Evolutionary conservation across 352 stramenopile species (phyloP).

Genomic region (Phytophthora nicotianae): DNA sequence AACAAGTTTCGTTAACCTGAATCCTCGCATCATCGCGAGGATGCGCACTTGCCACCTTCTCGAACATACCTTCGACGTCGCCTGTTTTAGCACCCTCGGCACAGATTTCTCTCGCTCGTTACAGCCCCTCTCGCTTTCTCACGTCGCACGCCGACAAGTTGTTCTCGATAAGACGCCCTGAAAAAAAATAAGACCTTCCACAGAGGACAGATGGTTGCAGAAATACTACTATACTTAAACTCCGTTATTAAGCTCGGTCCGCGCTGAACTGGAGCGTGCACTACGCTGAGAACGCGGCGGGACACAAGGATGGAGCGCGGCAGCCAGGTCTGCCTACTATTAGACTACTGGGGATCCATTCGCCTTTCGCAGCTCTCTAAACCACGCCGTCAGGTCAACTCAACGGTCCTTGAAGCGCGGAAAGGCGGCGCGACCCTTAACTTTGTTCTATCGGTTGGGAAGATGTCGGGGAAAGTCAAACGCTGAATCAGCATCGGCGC

Average conservation of each 20-base stretch:
- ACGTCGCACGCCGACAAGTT: slow-evolving; percentile 14
- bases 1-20: slow-evolving; percentile 7
- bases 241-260: slow-evolving; percentile 23
- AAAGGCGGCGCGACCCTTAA: slow-evolving; percentile 13
- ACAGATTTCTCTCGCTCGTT: slow-evolving; percentile 3
- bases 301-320: slow-evolving; percentile 9
- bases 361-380: slow-evolving; percentile 7
- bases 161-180: background rate
- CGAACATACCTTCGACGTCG: slow-evolving; percentile 26
- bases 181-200: slow-evolving; percentile 6
- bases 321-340: slow-evolving; percentile 19
- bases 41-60: slow-evolving; percentile 19
- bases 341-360: slow-evolving; percentile 26
- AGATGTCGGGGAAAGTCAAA: background rate
- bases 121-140: slow-evolving; percentile 17
- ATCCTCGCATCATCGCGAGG: slow-evolving; percentile 2
- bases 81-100: slow-evolving; percentile 33
- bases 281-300: slow-evolving; percentile 34
- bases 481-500: slow-evolving; percentile 5
- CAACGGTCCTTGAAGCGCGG: slow-evolving; percentile 7
- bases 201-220: slow-evolving; percentile 24
- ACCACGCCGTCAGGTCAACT: slow-evolving; percentile 4
- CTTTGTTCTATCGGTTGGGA: slow-evolving; percentile 31
- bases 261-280: slow-evolving; percentile 38
- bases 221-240: slow-evolving; percentile 43